Evolutionary conservation across 345 rosid genomes (phyloP), one percentile per base, ranked within the genome.

Genomic region (Syzygium oleosum): DNA sequence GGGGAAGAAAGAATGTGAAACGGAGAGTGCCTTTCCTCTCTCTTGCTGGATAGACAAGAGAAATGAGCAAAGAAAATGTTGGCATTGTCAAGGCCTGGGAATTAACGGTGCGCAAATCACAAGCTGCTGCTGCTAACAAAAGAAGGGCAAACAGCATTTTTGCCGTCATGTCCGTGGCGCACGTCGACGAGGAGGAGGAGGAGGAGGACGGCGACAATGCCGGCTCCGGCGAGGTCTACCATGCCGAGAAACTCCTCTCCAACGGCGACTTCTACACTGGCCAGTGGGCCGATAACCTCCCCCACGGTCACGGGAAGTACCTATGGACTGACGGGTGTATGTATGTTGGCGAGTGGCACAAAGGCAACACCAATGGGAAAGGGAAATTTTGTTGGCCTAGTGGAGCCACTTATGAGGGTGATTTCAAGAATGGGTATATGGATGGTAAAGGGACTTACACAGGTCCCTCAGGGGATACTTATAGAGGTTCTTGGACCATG

Each of bases 301-400:
- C 97, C 1, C 93, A 95, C 84, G 97, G 96, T 49, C 88, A 88
- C 41, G 98, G 97, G 38, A 94, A 94, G 92, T 94, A 95, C 89
- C 89, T 94, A 4, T 94, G 97, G 98, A 90, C 90, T 12, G 96
- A 95, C 73, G 97, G 97, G 15, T 94, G 97, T 73, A 94, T 95
- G 95, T 94, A 94, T 88, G 93, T 93, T 52, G 97, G 98, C 1
- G 94, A 94, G 79, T 95, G 98, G 98, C 84, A 85, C 87, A 86
- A 87, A 49, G 97, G 97, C 29, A 94, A 87, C 88, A 93, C 95
- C 34, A 88, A 88, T 25, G 97, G 98, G 14, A 90, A 89, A 46
- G 98, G 98, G 6, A 91, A 92, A 86, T 95, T 94, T 88, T 92
- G 96, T 5, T 94, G 98, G 98, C 96, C 98, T 0, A 93, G 97